These are phyloP conservation scores for Hypomontagnella monticulosa DNA, from an alignment of 495 filamentous ascomycete genomes.

Conservation along the genomic window DNA sequence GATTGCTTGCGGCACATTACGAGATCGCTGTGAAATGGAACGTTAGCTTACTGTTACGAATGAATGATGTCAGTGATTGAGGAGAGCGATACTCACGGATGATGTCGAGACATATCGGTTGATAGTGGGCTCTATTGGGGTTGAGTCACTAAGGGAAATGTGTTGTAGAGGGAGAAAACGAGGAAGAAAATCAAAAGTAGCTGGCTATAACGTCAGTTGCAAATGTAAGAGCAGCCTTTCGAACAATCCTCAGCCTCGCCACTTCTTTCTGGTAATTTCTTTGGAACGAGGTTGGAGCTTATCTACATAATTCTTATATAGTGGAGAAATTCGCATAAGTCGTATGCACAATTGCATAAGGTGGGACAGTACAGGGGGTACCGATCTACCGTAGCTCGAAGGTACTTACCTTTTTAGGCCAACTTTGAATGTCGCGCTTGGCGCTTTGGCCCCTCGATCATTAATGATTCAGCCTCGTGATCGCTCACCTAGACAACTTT, in stretches of 20 bases:
- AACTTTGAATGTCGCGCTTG: constrained; percentile 23
- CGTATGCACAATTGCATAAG: constrained; percentile 32
- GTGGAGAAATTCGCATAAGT: constrained; percentile 4
- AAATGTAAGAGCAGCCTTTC: constrained; percentile 27
- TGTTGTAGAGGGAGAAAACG: constrained; percentile 1
- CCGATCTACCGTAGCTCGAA: background rate
- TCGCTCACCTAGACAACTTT: background rate
- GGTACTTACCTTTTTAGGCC: constrained; percentile 19
- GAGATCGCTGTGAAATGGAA: constrained; percentile 73
- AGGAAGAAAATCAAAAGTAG: background rate
- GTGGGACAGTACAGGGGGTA: background rate
- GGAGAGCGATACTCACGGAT: constrained; percentile 67
- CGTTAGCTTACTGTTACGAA: constrained; percentile 49
- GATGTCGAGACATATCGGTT: constrained; percentile 75
- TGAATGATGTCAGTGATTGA: constrained; percentile 43
- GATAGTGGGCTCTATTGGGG: constrained; percentile 13
- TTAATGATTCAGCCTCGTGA: background rate
- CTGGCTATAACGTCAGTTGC: background rate
- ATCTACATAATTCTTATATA: constrained; percentile 9
- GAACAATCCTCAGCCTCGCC: constrained; percentile 49
- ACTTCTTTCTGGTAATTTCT: constrained; percentile 35
- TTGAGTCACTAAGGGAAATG: constrained; percentile 7
- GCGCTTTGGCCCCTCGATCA: constrained; percentile 35
- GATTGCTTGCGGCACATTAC: constrained; percentile 99
- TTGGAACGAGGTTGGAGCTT: constrained; percentile 30